phyloP scores from a whole-genome alignment of 1,284 basidiomycete genomes.

The Malassezia globosa region DNA sequence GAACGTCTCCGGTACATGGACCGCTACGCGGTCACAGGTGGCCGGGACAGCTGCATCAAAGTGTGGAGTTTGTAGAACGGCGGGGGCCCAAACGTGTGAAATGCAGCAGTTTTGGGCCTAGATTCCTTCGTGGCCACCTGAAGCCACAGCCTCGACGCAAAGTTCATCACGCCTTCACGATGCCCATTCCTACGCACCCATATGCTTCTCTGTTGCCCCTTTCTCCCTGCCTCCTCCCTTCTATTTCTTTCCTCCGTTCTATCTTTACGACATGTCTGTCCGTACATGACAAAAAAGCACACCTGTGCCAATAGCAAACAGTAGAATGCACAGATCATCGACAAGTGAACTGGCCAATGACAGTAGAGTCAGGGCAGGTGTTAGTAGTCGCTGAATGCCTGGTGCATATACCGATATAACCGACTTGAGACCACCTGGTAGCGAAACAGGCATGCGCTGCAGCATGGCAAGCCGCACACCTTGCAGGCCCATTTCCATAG shows the following conservation, averaged over 20 bases:
- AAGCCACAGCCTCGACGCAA: too few relatives aligned
- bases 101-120: too few relatives aligned
- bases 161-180: too few relatives aligned
- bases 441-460: constrained; percentile 15
- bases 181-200: too few relatives aligned
- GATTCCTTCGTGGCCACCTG: too few relatives aligned
- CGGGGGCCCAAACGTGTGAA: too few relatives aligned
- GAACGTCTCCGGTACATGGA: constrained; percentile 91
- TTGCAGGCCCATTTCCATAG: constrained; percentile 35
- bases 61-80: constrained; percentile 88
- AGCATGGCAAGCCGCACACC: constrained; percentile 25
- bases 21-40: constrained; percentile 82
- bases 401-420: constrained; percentile 11
- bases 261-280: not conserved
- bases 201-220: too few relatives aligned
- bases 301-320: constrained; percentile 13
- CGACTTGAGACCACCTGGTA: not conserved
- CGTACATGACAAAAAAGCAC: constrained; percentile 12
- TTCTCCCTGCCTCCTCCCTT: too few relatives aligned
- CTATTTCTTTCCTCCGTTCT: too few relatives aligned
- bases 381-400: not conserved
- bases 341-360: constrained; percentile 7
- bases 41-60: constrained; percentile 75
- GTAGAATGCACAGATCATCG: constrained; percentile 13
- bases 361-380: not conserved